Base-by-base conservation (phyloP, 2,329 filamentous ascomycete species). In the Gnomoniopsis sp. region DNA sequence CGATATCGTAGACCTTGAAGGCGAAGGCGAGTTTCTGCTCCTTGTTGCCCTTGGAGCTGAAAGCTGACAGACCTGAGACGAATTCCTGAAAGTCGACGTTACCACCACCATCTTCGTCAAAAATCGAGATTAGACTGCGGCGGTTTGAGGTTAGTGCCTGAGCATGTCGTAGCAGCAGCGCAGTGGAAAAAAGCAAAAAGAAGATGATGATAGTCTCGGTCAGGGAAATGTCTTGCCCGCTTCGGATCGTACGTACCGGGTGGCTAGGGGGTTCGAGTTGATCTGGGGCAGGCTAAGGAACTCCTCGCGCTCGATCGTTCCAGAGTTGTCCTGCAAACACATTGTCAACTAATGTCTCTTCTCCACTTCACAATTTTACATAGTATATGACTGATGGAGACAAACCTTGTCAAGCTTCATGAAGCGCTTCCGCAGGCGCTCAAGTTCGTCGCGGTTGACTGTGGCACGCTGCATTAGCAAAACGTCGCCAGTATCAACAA, bases 21-120 rank as follows among this genome's bases (percentile, higher is more conserved):
- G 95, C 95, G 71, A 99, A 99, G 56, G 87, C 88, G 65, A 98
- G 84, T 81, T 99, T 99, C 79, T 99, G 93, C 77, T 97, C 92
- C 81, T 99, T 98, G 80, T 98, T 97, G 63, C 95, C 95, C 79
- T 97, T 98, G 77, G 89, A 93, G 72, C 90, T 95, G 82, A 99
- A 99, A 44, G 95, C 95, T 66, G 89, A 93, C 50, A 99, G 85
- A 4, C 95, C 95, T 1, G 91, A 92, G 11, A 99, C 95, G 73
- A 99, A 99, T 76, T 99, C 95, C 72, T 98, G 92, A 76, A 99
- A 99, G 75, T 99, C 95, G 68, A 99, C 95, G 69, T 96, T 91
- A 70, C 95, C 95, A 67, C 95, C 93, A 63, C 95, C 95, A 74
- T 99, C 95, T 76, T 98, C 95, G 75, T 99, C 95, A 72, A 99